Evolutionary conservation across 1,139 yeast species (phyloP).

Genomic region (Kodamaea suecica): DNA sequence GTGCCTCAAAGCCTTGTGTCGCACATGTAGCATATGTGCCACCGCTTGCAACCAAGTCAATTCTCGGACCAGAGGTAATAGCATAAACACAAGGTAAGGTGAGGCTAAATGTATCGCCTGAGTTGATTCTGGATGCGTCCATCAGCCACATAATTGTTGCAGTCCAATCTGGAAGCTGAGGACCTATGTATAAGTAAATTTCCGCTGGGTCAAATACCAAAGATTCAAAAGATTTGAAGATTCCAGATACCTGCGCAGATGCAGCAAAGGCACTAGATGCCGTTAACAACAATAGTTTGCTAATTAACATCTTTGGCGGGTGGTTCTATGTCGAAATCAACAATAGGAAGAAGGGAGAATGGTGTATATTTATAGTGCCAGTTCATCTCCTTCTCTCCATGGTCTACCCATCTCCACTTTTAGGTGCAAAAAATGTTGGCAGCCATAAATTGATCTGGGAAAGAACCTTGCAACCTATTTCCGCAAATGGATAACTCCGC

Average conservation of each 20-base stretch:
- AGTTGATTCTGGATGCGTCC: background rate
- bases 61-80: constrained; percentile 9
- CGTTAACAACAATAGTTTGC: constrained; percentile 4
- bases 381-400: too few relatives aligned
- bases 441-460: too few relatives aligned
- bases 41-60: too few relatives aligned
- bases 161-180: background rate
- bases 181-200: background rate
- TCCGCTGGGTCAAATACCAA: constrained; percentile 5
- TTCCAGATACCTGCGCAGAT: constrained; percentile 8
- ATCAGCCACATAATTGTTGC: constrained; percentile 1
- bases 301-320: background rate
- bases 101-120: constrained; percentile 1
- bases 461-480: too few relatives aligned
- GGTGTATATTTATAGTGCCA: too few relatives aligned
- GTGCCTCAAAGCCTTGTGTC: too few relatives aligned
- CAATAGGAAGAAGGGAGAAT: too few relatives aligned
- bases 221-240: constrained; percentile 7
- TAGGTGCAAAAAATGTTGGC: too few relatives aligned
- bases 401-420: too few relatives aligned
- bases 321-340: too few relatives aligned
- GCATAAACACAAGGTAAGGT: constrained; percentile 1
- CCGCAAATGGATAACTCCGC: too few relatives aligned
- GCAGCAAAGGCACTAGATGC: constrained; percentile 8
- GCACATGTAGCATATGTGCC: too few relatives aligned